Evolutionary conservation across 495 filamentous ascomycete species (phyloP).

Genomic region (Lophium mytilinum): DNA sequence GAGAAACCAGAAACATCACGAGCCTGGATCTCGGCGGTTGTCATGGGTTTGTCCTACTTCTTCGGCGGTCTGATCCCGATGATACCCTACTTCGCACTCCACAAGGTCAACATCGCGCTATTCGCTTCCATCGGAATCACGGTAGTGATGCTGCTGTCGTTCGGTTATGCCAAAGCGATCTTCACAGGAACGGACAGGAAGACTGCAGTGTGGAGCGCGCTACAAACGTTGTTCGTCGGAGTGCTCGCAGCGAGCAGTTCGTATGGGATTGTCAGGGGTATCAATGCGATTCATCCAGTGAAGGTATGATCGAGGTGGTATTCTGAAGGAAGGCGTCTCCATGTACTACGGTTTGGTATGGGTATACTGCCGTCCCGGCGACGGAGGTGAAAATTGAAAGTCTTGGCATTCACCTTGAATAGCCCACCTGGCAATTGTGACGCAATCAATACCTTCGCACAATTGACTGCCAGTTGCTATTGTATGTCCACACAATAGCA

Average conservation of each 20-base stretch:
- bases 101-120: constrained; percentile 38
- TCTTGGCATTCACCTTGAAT: no score
- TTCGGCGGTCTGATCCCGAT: constrained; percentile 49
- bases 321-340: no score
- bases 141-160: constrained; percentile 42
- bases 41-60: constrained; percentile 48
- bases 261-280: constrained; percentile 27
- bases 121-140: constrained; percentile 45
- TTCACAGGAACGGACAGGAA: constrained; percentile 15
- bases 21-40: constrained; percentile 41
- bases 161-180: constrained; percentile 44
- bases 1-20: constrained; percentile 37
- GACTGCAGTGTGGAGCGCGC: constrained; percentile 18
- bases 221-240: constrained; percentile 29
- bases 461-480: no score
- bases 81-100: constrained; percentile 48
- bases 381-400: no score
- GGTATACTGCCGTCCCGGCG: no score
- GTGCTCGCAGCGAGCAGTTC: constrained; percentile 22
- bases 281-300: constrained; percentile 13
- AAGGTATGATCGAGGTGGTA: not conserved
- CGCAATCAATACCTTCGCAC: no score
- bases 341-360: no score
- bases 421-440: no score
- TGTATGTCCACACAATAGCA: no score